Conservation (phyloP, 768 basidiomycete genomes). For the Kwoniella botswanensis region DNA sequence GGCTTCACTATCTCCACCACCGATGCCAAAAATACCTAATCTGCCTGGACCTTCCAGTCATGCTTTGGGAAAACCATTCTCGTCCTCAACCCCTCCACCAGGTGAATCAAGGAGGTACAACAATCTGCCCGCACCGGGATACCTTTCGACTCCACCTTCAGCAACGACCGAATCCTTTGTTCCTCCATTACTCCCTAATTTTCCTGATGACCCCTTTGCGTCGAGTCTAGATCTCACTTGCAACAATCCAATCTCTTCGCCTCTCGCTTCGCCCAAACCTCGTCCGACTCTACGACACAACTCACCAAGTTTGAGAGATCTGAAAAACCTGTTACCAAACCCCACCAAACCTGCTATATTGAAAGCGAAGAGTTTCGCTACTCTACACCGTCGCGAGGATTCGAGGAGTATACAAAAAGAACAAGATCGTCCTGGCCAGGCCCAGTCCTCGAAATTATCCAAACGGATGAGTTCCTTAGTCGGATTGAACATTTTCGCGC, state of each 20-base stretch:
- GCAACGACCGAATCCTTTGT: slow-evolving; percentile 18
- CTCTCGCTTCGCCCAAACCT: neutral
- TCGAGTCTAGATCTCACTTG: slow-evolving; percentile 38
- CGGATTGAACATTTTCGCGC: slow-evolving; percentile 15
- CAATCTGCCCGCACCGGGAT: slow-evolving; percentile 5
- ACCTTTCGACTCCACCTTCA: slow-evolving; percentile 26
- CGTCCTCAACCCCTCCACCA: slow-evolving; percentile 47
- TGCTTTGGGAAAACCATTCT: slow-evolving; percentile 47
- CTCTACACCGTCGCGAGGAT: slow-evolving; percentile 18
- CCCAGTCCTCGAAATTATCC: slow-evolving; percentile 23
- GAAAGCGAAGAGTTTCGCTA: slow-evolving; percentile 48
- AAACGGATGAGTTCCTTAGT: slow-evolving; percentile 34
- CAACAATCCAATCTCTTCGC: slow-evolving; percentile 23
- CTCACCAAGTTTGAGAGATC: slow-evolving; percentile 46
- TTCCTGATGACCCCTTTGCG: slow-evolving; percentile 47
- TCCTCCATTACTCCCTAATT: slow-evolving; percentile 13
- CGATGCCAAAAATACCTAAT: slow-evolving; percentile 22
- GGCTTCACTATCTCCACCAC: slow-evolving; percentile 29
- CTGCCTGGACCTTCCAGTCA: slow-evolving; percentile 15
- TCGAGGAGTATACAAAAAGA: neutral
- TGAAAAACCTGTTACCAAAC: slow-evolving; percentile 38
- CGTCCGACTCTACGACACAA: slow-evolving; percentile 30
- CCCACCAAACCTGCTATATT: slow-evolving; percentile 31
- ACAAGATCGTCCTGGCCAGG: neutral
- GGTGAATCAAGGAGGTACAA: slow-evolving; percentile 25